Evolutionary conservation across 495 filamentous ascomycete genomes (phyloP).

Genomic region (Copromyces sp.): DNA sequence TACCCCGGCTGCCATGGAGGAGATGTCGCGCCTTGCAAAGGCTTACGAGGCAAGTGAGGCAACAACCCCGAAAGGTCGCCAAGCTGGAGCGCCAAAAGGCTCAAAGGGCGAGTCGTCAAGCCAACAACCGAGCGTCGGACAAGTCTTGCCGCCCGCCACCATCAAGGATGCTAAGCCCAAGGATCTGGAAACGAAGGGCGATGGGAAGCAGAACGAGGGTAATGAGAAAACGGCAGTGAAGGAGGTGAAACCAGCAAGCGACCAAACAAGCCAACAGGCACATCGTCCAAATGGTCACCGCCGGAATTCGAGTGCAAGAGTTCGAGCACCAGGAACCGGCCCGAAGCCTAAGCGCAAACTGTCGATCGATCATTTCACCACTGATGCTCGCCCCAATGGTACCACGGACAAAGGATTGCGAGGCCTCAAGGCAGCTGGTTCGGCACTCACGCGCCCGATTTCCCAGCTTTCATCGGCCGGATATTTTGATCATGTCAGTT

Average conservation of each 20-base stretch:
- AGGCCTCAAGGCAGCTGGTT: conserved; percentile 23
- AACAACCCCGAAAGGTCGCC: not conserved
- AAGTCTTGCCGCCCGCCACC: not conserved
- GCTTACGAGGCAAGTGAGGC: conserved; percentile 4
- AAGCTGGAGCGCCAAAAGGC: not conserved
- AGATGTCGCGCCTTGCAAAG: conserved; percentile 25
- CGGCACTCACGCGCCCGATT: conserved; percentile 26
- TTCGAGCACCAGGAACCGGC: conserved; percentile 26
- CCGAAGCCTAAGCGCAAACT: conserved; percentile 28
- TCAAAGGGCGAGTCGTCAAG: not conserved
- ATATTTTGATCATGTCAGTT: conserved; percentile 23
- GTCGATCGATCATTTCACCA: conserved; percentile 28
- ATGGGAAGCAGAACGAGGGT: conserved; percentile 2
- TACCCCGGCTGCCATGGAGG: conserved; percentile 41
- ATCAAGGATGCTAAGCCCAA: not conserved
- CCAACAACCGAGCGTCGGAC: not conserved
- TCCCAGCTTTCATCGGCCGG: conserved; percentile 29
- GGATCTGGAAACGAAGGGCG: not conserved
- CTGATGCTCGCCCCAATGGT: conserved; percentile 18
- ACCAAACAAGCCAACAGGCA: conserved; percentile 4
- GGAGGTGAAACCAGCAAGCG: not conserved
- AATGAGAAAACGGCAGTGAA: not conserved
- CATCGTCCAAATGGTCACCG: conserved; percentile 17
- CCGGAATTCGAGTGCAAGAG: conserved; percentile 35
- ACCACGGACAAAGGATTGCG: conserved; percentile 25